Base-by-base conservation (phyloP, 1,284 basidiomycete species). In the Puccinia novopanici region DNA sequence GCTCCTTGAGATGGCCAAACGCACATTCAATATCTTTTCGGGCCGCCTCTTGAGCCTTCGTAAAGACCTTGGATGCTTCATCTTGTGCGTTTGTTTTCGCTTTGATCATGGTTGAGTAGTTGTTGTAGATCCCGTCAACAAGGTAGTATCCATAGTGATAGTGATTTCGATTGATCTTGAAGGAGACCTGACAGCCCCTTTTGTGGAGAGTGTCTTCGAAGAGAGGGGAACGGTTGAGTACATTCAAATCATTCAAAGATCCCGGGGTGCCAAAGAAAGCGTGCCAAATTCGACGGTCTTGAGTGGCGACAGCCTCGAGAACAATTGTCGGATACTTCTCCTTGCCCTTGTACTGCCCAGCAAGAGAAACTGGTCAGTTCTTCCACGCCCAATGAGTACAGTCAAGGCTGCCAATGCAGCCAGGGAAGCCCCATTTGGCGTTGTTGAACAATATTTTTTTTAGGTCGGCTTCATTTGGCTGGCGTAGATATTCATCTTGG, bases 161-260 rank as follows among this genome's bases (percentile, higher is more conserved):
- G 19, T 76, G 3, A 40, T 76, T 57, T 22, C n/a, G 4, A 67
- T 76, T 76, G 24, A 76, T 40, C 6, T 5, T 17, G 27, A 72
- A 72, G n/a, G 17, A 8, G 19, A 72, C 70, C 27, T 59, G 45
- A 50, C 10, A 10, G 9, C 55, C 67, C 24, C 17, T 9, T 34
- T 45, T 65, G 40, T 45, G 24, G n/a, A 78, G 42, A 9, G 42
- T 30, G 30, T 59, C 55, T 57, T 75, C 52, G 30, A 75, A 75
- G 2, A 75, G 12, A 50, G 57, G 8, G 3, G n/a, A 48, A 1
- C 34, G 59, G 45, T 63, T 34, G 3, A 75, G 27, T 34, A 75
- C 34, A 30, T 75, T 75, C 19, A 75, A 24, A 59, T 75, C 74
- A 57, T 70, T 70, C 34, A 78, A 59, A n/a, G 63, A 50, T 42